phyloP scores from a whole-genome alignment of 352 stramenopile genomes.

The Pilasporangium apinafurcum region DNA sequence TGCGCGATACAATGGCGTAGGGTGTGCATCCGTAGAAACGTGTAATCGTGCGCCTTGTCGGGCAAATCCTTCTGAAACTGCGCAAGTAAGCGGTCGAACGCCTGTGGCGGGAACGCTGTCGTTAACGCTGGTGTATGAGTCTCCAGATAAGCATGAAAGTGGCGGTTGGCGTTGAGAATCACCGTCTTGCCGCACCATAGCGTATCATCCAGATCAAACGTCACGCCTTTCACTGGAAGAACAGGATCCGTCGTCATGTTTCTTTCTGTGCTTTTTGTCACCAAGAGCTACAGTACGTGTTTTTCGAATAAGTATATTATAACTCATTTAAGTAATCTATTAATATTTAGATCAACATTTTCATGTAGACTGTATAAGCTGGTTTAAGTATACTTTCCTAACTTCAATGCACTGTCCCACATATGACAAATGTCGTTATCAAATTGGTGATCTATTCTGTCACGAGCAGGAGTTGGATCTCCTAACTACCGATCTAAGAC shows the following conservation, averaged over 20 bases:
- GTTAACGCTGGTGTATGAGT: conserved; percentile 22
- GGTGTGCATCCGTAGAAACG: conserved; percentile 55
- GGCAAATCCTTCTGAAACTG: conserved; percentile 36
- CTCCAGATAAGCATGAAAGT: conserved; percentile 45
- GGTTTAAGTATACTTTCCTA: too few relatives aligned
- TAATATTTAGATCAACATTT: too few relatives aligned
- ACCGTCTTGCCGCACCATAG: conserved; percentile 57
- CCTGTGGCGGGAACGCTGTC: conserved; percentile 27
- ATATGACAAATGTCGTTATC: too few relatives aligned
- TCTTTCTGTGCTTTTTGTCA: neutral
- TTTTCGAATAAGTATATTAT: too few relatives aligned
- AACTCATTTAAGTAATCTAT: too few relatives aligned
- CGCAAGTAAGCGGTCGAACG: conserved; percentile 31
- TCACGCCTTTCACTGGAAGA: conserved; percentile 37
- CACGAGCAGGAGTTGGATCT: too few relatives aligned
- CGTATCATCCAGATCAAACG: conserved; percentile 79
- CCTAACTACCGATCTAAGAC: conserved; percentile 54
- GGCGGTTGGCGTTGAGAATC: conserved; percentile 29
- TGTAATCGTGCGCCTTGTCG: conserved; percentile 55
- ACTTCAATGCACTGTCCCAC: too few relatives aligned
- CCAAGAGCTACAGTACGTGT: neutral
- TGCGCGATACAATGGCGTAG: conserved; percentile 34
- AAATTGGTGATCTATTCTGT: too few relatives aligned
- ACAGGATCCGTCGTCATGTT: neutral
- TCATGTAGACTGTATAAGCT: too few relatives aligned